Conservation (phyloP, 23 red algal genomes). For the Gracilaria gracilis region DNA sequence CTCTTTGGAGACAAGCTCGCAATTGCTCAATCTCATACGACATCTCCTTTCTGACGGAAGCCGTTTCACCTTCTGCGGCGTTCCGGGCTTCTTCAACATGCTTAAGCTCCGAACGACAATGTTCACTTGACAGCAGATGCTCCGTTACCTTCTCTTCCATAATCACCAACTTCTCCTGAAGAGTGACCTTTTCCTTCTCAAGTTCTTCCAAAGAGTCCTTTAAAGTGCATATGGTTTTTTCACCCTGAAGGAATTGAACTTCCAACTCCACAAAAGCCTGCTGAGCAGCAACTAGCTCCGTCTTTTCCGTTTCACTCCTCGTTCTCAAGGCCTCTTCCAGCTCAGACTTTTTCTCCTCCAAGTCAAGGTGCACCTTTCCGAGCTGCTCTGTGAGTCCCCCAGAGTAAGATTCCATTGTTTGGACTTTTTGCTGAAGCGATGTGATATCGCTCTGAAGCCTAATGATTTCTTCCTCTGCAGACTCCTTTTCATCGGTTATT, state of each 20-base stretch:
- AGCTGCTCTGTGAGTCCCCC: constrained; percentile 29
- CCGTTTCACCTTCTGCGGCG: background rate
- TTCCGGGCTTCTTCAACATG: background rate
- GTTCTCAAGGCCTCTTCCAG: constrained; percentile 28
- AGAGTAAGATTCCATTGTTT: background rate
- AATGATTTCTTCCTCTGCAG: constrained; percentile 10
- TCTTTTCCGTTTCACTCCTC: constrained; percentile 21
- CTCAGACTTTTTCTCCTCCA: constrained; percentile 58
- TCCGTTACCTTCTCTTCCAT: background rate
- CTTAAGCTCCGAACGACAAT: background rate
- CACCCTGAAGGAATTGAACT: constrained; percentile 13
- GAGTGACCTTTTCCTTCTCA: background rate
- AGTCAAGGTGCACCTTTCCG: constrained; percentile 30
- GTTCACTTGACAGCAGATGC: background rate
- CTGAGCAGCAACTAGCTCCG: background rate
- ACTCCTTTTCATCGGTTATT: background rate
- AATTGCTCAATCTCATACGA: constrained; percentile 1
- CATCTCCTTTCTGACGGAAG: background rate
- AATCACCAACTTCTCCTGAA: background rate
- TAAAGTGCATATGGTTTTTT: background rate
- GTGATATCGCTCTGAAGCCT: background rate
- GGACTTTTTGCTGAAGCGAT: background rate
- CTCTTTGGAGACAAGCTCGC: background rate
- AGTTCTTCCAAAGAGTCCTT: background rate
- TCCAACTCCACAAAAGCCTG: constrained; percentile 21